phyloP scores from a whole-genome alignment of 371 early-diverging fungal genomes.

The Mortierella sp. region DNA sequence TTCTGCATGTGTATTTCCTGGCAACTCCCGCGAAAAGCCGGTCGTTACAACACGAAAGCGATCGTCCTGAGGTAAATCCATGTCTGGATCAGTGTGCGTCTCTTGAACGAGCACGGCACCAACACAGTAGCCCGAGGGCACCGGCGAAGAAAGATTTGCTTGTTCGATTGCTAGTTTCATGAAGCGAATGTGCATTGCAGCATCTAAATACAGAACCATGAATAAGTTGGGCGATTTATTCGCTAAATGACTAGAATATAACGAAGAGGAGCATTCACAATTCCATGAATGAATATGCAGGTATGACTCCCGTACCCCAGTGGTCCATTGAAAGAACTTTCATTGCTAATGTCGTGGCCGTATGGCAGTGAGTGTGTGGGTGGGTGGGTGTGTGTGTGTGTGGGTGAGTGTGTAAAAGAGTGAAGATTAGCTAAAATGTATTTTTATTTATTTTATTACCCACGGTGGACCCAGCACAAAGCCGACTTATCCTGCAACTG shows the following conservation, averaged over 20 bases:
- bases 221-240: neutral
- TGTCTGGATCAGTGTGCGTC: conserved; percentile 13
- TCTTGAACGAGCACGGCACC: conserved; percentile 84
- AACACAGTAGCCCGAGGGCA: conserved; percentile 90
- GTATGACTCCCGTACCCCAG: conserved; percentile 8
- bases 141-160: conserved; percentile 82
- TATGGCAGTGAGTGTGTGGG: conserved; percentile 2
- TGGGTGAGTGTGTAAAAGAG: neutral
- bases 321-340: conserved; percentile 34
- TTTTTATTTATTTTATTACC: neutral
- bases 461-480: neutral
- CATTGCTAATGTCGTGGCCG: conserved; percentile 6
- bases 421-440: neutral
- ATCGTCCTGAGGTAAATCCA: conserved; percentile 25
- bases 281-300: no score
- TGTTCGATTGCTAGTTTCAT: conserved; percentile 85
- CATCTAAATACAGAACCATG: conserved; percentile 23
- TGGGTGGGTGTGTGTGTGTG: conserved; percentile 1
- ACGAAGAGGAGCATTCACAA: no score
- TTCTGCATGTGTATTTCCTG: conserved; percentile 95
- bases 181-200: conserved; percentile 54
- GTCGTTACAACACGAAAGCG: conserved; percentile 68
- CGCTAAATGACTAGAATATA: neutral
- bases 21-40: conserved; percentile 89
- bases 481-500: conserved; percentile 34